Base-by-base conservation (phyloP, 352 stramenopile genomes). In the Pythium biforme region DNA sequence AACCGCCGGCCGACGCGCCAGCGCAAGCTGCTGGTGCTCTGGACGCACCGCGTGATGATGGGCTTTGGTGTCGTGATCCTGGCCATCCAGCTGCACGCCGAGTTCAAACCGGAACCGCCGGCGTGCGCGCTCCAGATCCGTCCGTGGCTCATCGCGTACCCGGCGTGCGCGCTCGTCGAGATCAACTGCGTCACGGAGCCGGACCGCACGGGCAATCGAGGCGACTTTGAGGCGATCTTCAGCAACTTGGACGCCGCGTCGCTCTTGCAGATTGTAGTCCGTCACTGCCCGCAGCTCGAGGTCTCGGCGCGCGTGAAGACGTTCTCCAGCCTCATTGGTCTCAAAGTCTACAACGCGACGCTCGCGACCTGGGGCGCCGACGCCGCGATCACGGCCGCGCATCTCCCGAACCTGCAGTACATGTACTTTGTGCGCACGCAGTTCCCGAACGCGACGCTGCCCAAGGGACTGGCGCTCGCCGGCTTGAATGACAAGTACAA, bases 241-340 rank as follows among this genome's bases (percentile, higher is more conserved):
- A 22, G 15, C 3, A 11, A 23, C 3, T 46, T 85, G 25, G 64
- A 85, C 20, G 40, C 34, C 0, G 17, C 20, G 6, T 70, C 67
- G 5, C 55, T 77, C 2, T 41, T 43, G 15, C 43, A 72, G 4
- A 47, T 87, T 15, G 58, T 73, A 11, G 62, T 86, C 12, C 76
- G 73, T 7, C 72, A 89, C 34, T 87, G 75, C 31, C 50, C 64
- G 0, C 49, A 41, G 4, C 19, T 43, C 8, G 74, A 82, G 27
- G 61, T 85, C 12, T 51, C 73, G 3, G 15, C 51, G 1, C 45
- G 54, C 1, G 25, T 87, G 3, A 45, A 71, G 3, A 25, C 56
- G 6, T 83, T 87, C 46, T 68, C 55, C 2, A 40, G 49, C 37
- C 59, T 68, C 2, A 29, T 62, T 8, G 53, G 46, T 0, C 5